Evolutionary conservation across 2,329 filamentous ascomycete genomes (phyloP), one percentile per base, ranked within the genome.

Genomic region (Claviceps pazoutovae): DNA sequence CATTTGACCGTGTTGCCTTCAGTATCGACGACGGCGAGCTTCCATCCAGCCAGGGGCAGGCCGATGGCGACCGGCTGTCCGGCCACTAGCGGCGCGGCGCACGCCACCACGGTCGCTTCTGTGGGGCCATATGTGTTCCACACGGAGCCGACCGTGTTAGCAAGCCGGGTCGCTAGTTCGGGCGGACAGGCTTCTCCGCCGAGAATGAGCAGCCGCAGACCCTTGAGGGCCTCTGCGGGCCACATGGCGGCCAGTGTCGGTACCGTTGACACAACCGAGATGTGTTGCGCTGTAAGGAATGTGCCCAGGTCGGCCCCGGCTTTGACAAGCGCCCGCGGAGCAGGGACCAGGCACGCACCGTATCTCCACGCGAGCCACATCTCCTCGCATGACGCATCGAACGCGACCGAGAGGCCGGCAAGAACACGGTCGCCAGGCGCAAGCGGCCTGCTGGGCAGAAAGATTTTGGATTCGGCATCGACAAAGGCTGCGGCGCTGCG

Each of bases 1-100:
- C 68, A 60, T 23, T 68, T 65, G 13, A 74, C 61, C n/a, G 70
- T 66, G 50, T 73, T 66, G 2, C 71, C 71, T 51, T 73, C 67
- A 9, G 62, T 59, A 36, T 67, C 72, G 56, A 58, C 56, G 14
- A 59, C 57, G 50, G 57, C 57, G n/a, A 59, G 53, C 39, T 55
- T 55, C 57, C 57, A 59, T 1, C 57, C 57, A 23, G 53, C 55
- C 11, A 59, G 55, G 13, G 57, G 57, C 5, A 59, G 54, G 7
- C 57, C 57, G 48, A 59, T 59, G 30, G 54, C 51, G 5, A 59
- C 55, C 41, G 54, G 46, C 47, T 56, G 49, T 26, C 55, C 56
- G 49, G 53, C 53, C 3, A 43, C 49, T 11, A 59, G 54, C 43
- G 54, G 56, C 41, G 57, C 56, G 47, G 53, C 57, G 46, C 56